Evolutionary conservation across 768 basidiomycete genomes (phyloP).

Genomic region (Trametes gibbosa): DNA sequence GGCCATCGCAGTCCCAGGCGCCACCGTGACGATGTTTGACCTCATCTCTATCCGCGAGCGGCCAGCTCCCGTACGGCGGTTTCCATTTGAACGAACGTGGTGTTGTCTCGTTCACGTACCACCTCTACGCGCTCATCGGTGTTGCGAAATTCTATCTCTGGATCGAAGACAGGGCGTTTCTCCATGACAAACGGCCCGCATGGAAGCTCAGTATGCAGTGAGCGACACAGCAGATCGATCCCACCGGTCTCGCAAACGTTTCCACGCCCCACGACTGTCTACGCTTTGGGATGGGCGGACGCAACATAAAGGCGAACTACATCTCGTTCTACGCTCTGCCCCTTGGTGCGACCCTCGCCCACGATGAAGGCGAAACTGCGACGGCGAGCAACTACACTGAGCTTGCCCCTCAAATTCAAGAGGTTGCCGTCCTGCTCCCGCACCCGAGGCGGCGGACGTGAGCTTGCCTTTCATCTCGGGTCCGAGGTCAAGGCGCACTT

Average conservation of each 20-base stretch:
- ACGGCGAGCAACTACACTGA: not conserved
- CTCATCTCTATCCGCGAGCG: constrained; percentile 12
- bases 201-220: constrained; percentile 16
- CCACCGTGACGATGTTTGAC: constrained; percentile 13
- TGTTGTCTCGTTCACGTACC: constrained; percentile 17
- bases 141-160: constrained; percentile 18
- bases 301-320: constrained; percentile 19
- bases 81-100: constrained; percentile 14
- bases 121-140: constrained; percentile 18
- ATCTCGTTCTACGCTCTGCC: constrained; percentile 18
- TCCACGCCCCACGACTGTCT: constrained; percentile 16
- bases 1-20: constrained; percentile 17
- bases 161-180: constrained; percentile 14
- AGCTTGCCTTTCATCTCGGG: constrained; percentile 17
- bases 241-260: constrained; percentile 14
- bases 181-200: constrained; percentile 9
- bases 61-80: constrained; percentile 13
- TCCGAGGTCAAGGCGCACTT: constrained; percentile 21
- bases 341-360: constrained; percentile 11
- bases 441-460: constrained; percentile 18
- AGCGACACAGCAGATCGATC: constrained; percentile 15
- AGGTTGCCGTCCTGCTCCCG: constrained; percentile 12
- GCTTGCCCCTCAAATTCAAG: constrained; percentile 7
- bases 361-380: not conserved
- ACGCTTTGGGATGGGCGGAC: constrained; percentile 19